Conservation (phyloP, 2,329 filamentous ascomycete species). For the Daldinia sp. region DNA sequence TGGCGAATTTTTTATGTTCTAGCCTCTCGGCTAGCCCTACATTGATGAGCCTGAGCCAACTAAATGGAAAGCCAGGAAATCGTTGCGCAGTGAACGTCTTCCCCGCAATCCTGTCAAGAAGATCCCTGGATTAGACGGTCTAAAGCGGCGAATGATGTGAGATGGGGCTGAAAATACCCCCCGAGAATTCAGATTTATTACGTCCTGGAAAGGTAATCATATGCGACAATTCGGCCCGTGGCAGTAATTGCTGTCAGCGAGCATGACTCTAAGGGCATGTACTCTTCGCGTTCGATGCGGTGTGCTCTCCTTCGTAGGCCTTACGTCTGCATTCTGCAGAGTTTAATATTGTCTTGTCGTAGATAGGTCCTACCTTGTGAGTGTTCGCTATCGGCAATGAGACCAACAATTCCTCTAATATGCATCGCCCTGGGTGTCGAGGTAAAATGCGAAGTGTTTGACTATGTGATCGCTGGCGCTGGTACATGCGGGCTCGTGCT, state of each 20-base stretch:
- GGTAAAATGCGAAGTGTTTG: constrained; percentile 46
- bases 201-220: constrained; percentile 20
- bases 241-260: constrained; percentile 15
- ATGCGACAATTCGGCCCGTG: constrained; percentile 33
- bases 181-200: constrained; percentile 5
- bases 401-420: constrained; percentile 14
- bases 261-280: not conserved
- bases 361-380: not conserved
- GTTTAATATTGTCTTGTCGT: constrained; percentile 5
- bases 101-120: constrained; percentile 33
- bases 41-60: not conserved
- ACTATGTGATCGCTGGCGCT: constrained; percentile 57
- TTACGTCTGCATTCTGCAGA: not conserved
- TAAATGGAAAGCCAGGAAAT: not conserved
- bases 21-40: constrained; percentile 1
- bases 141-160: constrained; percentile 14
- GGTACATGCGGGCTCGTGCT: constrained; percentile 55
- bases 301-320: constrained; percentile 4
- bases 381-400: constrained; percentile 19
- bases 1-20: not conserved
- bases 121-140: not conserved
- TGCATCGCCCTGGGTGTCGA: constrained; percentile 16
- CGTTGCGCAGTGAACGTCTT: constrained; percentile 2
- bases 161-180: constrained; percentile 24
- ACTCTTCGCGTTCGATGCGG: constrained; percentile 6